Base-by-base conservation (phyloP, 176 grass and related monocot species). In the Oryza longistaminata region DNA sequence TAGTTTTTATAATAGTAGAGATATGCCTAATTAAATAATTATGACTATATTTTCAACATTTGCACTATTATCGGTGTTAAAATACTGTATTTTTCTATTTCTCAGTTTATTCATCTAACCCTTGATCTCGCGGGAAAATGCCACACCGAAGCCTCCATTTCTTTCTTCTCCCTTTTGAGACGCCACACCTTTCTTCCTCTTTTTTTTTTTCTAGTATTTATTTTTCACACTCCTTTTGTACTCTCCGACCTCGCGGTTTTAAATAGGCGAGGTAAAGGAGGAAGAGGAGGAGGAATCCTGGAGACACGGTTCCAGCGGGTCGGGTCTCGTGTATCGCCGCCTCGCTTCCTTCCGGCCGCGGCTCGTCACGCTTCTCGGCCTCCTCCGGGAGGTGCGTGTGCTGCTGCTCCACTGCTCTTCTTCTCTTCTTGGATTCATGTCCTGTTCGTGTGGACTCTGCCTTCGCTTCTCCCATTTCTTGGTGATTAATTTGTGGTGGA, bases 351-450 rank as follows among this genome's bases (percentile, higher is more conserved):
- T 21, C 17, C 17, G 19, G 52, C 6, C 52, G 15, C 19, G 34
- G 34, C 52, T 58, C 52, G 58, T 3, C 58, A 62, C 58, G n/a
- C 58, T 62, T 24, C 58, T 62, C 24, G 58, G 6, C 6, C 6
- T 1, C 2, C 58, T 62, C 21, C 58, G 58, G 21, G 10, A 76
- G 82, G 73, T 85, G 66, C 45, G 82, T 84, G 27, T 24, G 34
- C 34, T 31, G 58, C 21, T n/a, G n/a, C 4, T 61, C 7, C 21
- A 1, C 37, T 39, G 21, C 82, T 52, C 46, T 39, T n/a, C 24
- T 64, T 82, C 34, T 26, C 35, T 45, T 48, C 35, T 80, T 52
- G 58, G 46, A 11, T 40, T 69, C 75, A 46, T 66, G 75, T 25
- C 45, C 3, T 44, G 12, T 2, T 3, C 17, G 3, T 49, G 46